A percentile compares a stretch with the other conserved stretches of the same genome.
These are phyloP conservation scores for Phytophthora lateralis DNA, from an alignment of 352 stramenopile species.

Conservation along the genomic window DNA sequence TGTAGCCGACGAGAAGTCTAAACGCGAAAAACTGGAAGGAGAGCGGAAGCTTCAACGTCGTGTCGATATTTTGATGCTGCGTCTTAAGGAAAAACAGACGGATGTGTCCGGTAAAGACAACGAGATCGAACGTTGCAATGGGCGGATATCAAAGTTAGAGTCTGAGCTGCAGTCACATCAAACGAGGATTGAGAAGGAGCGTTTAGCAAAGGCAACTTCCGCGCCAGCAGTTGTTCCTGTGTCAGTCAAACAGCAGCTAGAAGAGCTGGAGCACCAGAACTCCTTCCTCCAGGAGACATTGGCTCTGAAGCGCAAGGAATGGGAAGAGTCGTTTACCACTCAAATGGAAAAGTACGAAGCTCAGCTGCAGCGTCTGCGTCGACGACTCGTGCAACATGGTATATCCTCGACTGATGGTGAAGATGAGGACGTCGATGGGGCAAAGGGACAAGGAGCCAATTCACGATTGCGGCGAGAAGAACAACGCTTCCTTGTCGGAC, in stretches of 20 bases:
- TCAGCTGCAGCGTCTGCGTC: constrained; percentile 54
- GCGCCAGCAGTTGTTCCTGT: constrained; percentile 1
- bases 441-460: constrained; percentile 4
- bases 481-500: constrained; percentile 43
- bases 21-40: constrained; percentile 51
- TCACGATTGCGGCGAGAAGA: constrained; percentile 50
- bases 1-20: constrained; percentile 14
- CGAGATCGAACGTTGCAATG: constrained; percentile 47
- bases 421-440: constrained; percentile 14
- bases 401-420: constrained; percentile 19
- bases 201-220: constrained; percentile 7
- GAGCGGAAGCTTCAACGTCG: constrained; percentile 78
- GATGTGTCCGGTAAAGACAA: constrained; percentile 49
- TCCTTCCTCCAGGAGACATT: constrained; percentile 63
- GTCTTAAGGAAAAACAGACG: constrained; percentile 72
- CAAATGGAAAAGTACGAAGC: constrained; percentile 67
- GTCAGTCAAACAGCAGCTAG: constrained; percentile 28
- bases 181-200: constrained; percentile 27
- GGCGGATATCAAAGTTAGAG: constrained; percentile 42
- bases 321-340: constrained; percentile 46
- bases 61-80: constrained; percentile 64
- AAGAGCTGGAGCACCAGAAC: constrained; percentile 63
- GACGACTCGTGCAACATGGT: constrained; percentile 43
- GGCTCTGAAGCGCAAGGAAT: constrained; percentile 68
- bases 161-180: constrained; percentile 37